Evolutionary conservation across 495 filamentous ascomycete genomes (phyloP).

Genomic region (Cryomyces minteri): DNA sequence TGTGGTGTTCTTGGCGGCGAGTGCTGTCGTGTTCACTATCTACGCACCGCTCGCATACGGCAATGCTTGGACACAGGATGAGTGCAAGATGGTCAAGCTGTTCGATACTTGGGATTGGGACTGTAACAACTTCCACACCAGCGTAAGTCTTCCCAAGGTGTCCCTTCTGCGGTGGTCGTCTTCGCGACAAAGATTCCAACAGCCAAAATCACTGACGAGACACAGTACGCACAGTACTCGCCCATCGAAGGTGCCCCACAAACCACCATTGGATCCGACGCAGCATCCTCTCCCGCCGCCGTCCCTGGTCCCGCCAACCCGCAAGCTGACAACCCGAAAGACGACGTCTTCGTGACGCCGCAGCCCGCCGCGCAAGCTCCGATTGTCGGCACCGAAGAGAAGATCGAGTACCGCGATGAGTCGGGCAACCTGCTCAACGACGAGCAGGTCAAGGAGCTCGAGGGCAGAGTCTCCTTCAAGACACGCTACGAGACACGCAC

Average conservation of each 20-base stretch:
- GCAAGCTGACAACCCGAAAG: slow-evolving; percentile 8
- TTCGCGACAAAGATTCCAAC: too few relatives aligned
- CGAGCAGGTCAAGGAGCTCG: slow-evolving; percentile 63
- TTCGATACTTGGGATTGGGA: slow-evolving; percentile 90
- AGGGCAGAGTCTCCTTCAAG: slow-evolving; percentile 85
- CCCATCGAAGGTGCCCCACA: background rate
- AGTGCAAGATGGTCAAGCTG: slow-evolving; percentile 75
- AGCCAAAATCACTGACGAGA: background rate
- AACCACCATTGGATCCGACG: background rate
- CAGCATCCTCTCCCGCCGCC: slow-evolving; percentile 2
- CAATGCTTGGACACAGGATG: slow-evolving; percentile 75
- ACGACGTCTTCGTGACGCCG: slow-evolving; percentile 15
- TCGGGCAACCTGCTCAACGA: slow-evolving; percentile 75
- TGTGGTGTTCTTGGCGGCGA: slow-evolving; percentile 49
- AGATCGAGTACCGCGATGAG: slow-evolving; percentile 88
- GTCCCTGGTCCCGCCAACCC: slow-evolving; percentile 8
- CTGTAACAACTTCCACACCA: slow-evolving; percentile 77
- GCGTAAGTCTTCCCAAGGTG: slow-evolving; percentile 40
- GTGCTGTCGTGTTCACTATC: slow-evolving; percentile 58
- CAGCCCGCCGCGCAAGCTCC: slow-evolving; percentile 2
- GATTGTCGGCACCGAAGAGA: slow-evolving; percentile 53
- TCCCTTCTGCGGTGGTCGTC: too few relatives aligned
- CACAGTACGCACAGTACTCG: slow-evolving; percentile 14
- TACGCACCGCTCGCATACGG: slow-evolving; percentile 85
- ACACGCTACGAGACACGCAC: slow-evolving; percentile 87